Base-by-base conservation (phyloP, 139 green algal species). In the Ulvella scutata region DNA sequence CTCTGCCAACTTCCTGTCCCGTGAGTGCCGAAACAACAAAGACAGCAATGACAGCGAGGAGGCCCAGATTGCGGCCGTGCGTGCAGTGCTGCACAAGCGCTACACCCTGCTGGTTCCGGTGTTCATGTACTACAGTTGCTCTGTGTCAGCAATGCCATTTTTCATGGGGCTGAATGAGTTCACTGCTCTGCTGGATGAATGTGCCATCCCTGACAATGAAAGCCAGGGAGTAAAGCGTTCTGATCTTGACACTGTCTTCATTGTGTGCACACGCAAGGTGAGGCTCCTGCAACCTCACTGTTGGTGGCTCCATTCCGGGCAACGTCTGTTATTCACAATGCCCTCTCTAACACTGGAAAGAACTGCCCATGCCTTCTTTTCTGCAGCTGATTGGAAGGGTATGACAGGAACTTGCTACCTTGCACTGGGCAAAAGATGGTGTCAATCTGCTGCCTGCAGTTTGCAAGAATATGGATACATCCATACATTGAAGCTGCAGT, bases 231-330 rank as follows among this genome's bases (percentile, higher is more conserved):
- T 86, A 78, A 92, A 91, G 86, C 82, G 87, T 29, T 87, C 79
- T 20, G 88, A 93, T 78, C 90, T 86, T 78, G 88, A 93, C 84
- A 93, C 88, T 28, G 82, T 92, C 38, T 93, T 93, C 85, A 93
- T 93, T 43, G 83, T 92, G 2, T 86, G 84, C 80, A 93, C 77
- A 59, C 51, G 51, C 17, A 67, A 67, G 51, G 51, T 67, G 51
- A 26, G 2, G 6, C 9, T n/a, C 51, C 13, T n/a, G n/a, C n/a
- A n/a, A n/a, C n/a, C n/a, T n/a, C n/a, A n/a, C n/a, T n/a, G n/a
- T n/a, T n/a, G n/a, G n/a, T n/a, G n/a, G n/a, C n/a, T n/a, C n/a
- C n/a, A n/a, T n/a, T n/a, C n/a, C n/a, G n/a, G n/a, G n/a, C n/a
- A n/a, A n/a, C n/a, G n/a, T n/a, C n/a, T n/a, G n/a, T n/a, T n/a